Percentiles rank a stretch among this genome's conserved stretches.
Evolutionary conservation across 176 grass and related monocot genomes (phyloP).

Genomic region (Avena eriantha): DNA sequence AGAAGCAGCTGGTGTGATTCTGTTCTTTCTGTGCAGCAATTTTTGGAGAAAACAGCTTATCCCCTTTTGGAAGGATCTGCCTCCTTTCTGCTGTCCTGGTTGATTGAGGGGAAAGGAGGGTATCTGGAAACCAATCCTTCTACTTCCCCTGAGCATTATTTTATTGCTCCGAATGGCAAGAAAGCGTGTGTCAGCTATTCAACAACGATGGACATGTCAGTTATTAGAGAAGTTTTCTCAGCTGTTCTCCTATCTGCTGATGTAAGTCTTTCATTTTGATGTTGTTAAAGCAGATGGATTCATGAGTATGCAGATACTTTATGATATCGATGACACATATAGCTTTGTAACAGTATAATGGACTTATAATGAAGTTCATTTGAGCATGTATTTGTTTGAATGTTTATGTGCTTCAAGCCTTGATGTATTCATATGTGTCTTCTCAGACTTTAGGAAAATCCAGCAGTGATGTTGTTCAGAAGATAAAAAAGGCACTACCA

Average conservation of each 20-base stretch:
- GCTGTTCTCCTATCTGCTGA: slow-evolving; percentile 68
- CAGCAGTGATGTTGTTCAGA: slow-evolving; percentile 59
- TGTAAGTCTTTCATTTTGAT: slow-evolving; percentile 49
- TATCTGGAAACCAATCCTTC: slow-evolving; percentile 89
- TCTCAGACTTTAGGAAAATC: slow-evolving; percentile 77
- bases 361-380: slow-evolving; percentile 19
- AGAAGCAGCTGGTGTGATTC: slow-evolving; percentile 11
- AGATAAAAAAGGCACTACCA: slow-evolving; percentile 68
- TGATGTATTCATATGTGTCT: slow-evolving; percentile 9
- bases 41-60: slow-evolving; percentile 83
- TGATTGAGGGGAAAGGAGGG: slow-evolving; percentile 59
- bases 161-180: slow-evolving; percentile 81
- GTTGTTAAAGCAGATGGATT: slow-evolving; percentile 2
- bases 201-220: slow-evolving; percentile 88
- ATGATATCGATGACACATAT: slow-evolving; percentile 2
- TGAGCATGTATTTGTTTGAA: slow-evolving; percentile 22
- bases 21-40: slow-evolving; percentile 49
- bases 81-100: slow-evolving; percentile 84
- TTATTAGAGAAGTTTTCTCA: slow-evolving; percentile 84
- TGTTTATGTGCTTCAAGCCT: slow-evolving; percentile 11
- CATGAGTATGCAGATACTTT: not conserved
- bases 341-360: slow-evolving; percentile 23
- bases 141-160: slow-evolving; percentile 91
- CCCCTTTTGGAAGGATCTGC: slow-evolving; percentile 87
- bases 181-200: slow-evolving; percentile 87